Evolutionary conservation across 73 alveolate genomes (phyloP).

Genomic region (Paramecium caudatum): DNA sequence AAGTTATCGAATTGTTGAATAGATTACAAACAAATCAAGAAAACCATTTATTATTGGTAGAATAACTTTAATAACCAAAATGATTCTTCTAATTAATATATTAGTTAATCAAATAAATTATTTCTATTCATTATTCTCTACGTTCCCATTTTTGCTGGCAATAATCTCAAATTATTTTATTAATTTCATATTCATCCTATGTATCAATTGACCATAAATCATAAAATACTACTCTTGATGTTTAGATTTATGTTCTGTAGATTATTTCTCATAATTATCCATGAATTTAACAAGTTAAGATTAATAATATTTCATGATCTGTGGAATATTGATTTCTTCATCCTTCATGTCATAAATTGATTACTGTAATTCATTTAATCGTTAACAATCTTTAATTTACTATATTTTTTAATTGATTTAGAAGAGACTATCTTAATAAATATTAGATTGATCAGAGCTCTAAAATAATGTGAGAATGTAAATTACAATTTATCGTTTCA

Average conservation of each 20-base stretch:
- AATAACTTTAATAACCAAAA: background rate
- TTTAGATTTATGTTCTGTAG: background rate
- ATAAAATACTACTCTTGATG: background rate
- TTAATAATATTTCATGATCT: conserved; percentile 9
- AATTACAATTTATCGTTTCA: conserved; percentile 23
- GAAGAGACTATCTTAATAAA: background rate
- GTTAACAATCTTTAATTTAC: background rate
- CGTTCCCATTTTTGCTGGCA: background rate
- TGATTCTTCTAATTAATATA: background rate
- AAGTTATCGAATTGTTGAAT: background rate
- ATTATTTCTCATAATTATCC: background rate
- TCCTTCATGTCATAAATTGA: background rate
- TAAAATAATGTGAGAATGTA: background rate
- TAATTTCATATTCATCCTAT: conserved; percentile 7
- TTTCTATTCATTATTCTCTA: background rate
- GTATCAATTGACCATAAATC: background rate
- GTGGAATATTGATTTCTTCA: background rate
- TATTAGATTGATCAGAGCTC: conserved; percentile 19
- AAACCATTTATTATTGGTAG: background rate
- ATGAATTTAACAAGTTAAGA: background rate
- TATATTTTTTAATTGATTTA: background rate
- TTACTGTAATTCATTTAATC: background rate
- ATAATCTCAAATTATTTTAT: conserved; percentile 2
- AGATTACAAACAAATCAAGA: background rate
- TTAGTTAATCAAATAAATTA: background rate